These are phyloP conservation scores for Neurospora africana DNA, from an alignment of 495 filamentous ascomycete genomes.

Conservation along the genomic window DNA sequence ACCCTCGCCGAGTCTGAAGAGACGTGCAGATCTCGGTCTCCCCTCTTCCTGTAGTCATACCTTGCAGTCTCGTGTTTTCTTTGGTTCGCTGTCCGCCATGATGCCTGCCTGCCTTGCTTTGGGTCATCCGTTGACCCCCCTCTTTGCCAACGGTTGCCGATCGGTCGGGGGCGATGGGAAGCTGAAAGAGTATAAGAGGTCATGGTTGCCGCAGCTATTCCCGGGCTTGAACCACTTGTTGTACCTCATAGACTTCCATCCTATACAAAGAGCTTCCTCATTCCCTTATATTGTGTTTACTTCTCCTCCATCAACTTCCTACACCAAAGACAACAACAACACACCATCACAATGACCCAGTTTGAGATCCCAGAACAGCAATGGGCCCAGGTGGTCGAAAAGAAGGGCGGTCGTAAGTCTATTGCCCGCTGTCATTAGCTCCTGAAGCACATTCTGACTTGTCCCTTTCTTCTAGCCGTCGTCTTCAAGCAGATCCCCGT, in stretches of 20 bases:
- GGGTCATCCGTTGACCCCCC: neutral
- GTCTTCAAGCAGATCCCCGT: constrained; percentile 78
- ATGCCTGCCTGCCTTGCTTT: neutral
- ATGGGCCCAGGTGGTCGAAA: constrained; percentile 79
- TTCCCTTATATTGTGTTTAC: neutral
- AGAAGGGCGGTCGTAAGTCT: constrained; percentile 55
- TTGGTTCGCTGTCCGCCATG: neutral
- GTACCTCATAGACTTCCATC: neutral
- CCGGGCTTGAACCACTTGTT: neutral
- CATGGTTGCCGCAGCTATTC: constrained; percentile 1
- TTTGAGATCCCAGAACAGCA: constrained; percentile 58
- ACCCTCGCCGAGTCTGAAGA: neutral
- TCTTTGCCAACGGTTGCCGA: neutral
- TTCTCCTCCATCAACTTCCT: neutral
- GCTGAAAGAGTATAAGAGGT: neutral
- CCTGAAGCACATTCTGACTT: constrained; percentile 8
- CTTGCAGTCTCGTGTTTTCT: constrained; percentile 2
- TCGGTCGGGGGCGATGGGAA: neutral
- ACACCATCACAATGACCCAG: constrained; percentile 16
- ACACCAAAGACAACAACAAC: neutral
- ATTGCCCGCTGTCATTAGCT: neutral
- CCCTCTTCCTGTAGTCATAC: neutral
- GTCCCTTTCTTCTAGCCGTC: constrained; percentile 30
- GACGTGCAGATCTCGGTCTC: constrained; percentile 4
- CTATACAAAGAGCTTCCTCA: neutral